Evolutionary conservation across 164 flowering plant genomes (phyloP).

Genomic region (Akebia trifoliata): DNA sequence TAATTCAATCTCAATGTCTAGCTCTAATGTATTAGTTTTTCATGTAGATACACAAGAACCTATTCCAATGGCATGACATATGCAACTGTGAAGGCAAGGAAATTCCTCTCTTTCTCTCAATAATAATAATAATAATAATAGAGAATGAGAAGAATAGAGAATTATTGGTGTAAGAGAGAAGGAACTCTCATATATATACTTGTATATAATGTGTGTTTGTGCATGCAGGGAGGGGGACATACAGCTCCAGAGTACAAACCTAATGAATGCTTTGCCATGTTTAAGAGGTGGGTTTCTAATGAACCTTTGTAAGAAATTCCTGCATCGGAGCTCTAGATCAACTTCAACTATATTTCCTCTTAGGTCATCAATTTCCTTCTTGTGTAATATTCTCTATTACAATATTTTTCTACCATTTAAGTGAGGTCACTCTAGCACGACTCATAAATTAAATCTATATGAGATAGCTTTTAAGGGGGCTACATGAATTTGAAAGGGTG

Average conservation of each 20-base stretch:
- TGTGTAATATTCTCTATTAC: too few relatives aligned
- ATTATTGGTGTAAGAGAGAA: neutral
- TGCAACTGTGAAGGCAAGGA: conserved; percentile 35
- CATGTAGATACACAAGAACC: conserved; percentile 28
- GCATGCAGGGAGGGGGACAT: conserved; percentile 38
- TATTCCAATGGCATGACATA: conserved; percentile 25
- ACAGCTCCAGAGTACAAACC: conserved; percentile 52
- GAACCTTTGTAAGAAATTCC: conserved; percentile 29
- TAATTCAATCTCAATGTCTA: too few relatives aligned
- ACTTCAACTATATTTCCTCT: too few relatives aligned
- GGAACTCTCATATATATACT: neutral
- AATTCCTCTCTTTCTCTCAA: too few relatives aligned
- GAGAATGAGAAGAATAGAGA: neutral
- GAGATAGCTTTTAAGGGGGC: too few relatives aligned
- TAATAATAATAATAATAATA: too few relatives aligned
- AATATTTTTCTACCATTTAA: too few relatives aligned
- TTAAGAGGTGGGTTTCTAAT: conserved; percentile 32
- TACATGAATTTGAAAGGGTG: too few relatives aligned
- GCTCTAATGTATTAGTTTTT: neutral
- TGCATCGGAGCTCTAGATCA: too few relatives aligned
- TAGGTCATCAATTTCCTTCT: too few relatives aligned
- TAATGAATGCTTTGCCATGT: conserved; percentile 34
- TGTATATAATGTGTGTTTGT: neutral
- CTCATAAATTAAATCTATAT: too few relatives aligned
- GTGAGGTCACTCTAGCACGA: too few relatives aligned